Evolutionary conservation across 1,284 basidiomycete species (phyloP), one percentile per base, ranked within the genome.

Genomic region (Neolentinus lepideus): DNA sequence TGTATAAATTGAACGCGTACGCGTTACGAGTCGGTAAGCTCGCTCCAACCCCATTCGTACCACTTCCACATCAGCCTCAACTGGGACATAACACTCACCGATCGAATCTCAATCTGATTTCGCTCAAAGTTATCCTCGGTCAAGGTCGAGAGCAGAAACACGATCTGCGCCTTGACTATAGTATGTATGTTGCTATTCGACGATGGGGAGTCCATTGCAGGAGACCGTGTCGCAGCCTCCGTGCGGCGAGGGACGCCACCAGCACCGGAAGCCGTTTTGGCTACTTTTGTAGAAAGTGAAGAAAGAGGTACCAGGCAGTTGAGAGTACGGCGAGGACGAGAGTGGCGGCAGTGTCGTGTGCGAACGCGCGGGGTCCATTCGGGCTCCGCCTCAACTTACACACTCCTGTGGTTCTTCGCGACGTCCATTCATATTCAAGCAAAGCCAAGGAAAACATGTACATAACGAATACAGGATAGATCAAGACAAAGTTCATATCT

Each of bases 81-180:
- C 33, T 54, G 54, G 8, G 6, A 21, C 38, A 61, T 29, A 56
- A 29, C 54, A 81, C 90, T 66, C 69, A 96, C 93, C 58, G 90
- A 90, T 67, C 90, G 85, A 65, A 97, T 95, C 76, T 97, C 94
- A 57, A 84, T 75, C 67, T 93, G 86, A 70, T 95, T 92, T 68
- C 90, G 84, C 68, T 92, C 90, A 68, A 93, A 97, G 72, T 94
- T 94, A 64, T 96, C 94, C 74, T 97, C 94, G 57, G 90, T 93
- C 57, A 97, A 81, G 24, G 92, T 96, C 21, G 91, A 93, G 61
- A 98, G 81, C 58, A 96, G 80, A 72, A 97, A 97, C 63, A 94
- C 92, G 69, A 97, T 95, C 75, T 91, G 89, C 58, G 89, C 88
- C 73, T 88, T 89, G 74, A 91, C 88, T 70, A 91, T 91, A 67